Percentiles rank a stretch among this genome's conserved stretches.
phyloP scores from a whole-genome alignment of 2,329 filamentous ascomycete species.

The Lomentospora prolificans region DNA sequence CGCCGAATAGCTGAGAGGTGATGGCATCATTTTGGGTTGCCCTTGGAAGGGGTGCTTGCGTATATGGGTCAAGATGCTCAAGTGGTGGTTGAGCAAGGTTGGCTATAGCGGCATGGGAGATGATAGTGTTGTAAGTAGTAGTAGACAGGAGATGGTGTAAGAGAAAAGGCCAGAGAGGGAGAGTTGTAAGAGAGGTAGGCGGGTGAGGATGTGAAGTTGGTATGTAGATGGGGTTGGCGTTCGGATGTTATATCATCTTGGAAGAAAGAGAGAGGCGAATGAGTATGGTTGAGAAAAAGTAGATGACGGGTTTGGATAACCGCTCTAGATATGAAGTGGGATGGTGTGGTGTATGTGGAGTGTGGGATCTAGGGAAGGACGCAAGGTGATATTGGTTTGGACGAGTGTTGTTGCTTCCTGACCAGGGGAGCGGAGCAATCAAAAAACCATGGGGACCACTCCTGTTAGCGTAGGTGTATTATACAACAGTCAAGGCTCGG shows the following conservation, averaged over 20 bases:
- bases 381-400: neutral
- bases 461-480: neutral
- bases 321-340: conserved; percentile 6
- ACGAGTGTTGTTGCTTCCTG: neutral
- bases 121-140: neutral
- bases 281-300: neutral
- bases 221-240: neutral
- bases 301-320: neutral
- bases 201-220: neutral
- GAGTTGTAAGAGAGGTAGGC: neutral
- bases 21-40: neutral
- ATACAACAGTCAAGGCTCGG: neutral
- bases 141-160: neutral
- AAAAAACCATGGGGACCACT: neutral
- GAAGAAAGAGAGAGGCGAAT: neutral
- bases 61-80: neutral
- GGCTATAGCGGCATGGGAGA: neutral
- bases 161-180: neutral
- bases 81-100: neutral
- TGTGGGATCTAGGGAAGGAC: neutral
- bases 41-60: neutral
- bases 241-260: conserved; percentile 6
- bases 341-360: conserved; percentile 2
- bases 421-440: conserved; percentile 6
- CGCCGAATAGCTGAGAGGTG: neutral